Evolutionary conservation across 192 early-diverging fungal species (phyloP), one percentile per base, ranked within the genome.

Genomic region (Spizellomyces punctatus): DNA sequence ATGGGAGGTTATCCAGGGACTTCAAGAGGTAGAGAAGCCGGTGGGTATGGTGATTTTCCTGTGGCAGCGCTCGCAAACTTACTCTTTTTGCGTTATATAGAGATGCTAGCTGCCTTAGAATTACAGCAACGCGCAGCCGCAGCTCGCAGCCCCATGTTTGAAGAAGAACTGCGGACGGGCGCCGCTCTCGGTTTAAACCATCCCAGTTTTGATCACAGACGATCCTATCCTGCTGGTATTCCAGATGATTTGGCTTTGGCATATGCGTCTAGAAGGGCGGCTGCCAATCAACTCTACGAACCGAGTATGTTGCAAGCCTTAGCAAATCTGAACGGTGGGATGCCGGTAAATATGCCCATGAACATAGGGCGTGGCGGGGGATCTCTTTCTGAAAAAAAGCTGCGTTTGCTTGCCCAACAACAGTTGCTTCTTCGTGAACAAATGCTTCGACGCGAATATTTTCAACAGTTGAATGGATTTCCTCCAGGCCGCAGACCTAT

Each of bases 391-490:
- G 69, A 76, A 5, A 75, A 83, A 58, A 69, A 74, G 58, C 36
- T 77, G 44, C 71, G 67, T 14, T 69, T 80, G 47, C 74, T 77
- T 14, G 74, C 69, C 44, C 76, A 78, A 47, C 74, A 81, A 55
- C 69, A 77, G 65, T 17, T 57, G 64, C 50, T 80, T 3, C 43
- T 77, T 27, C 76, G 69, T 42, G 75, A 78, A 46, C 74, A 77
- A 46, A 71, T 76, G 50, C 56, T 75, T 12, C 76, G 69, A 14
- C 65, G 74, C 10, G 78, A 79, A 55, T 79, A 77, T 22, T 46
- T 78, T 9, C 50, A 54, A 63, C 72, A 78, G 46, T 27, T 78
- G 14, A 69, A 73, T 52, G 67, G 72, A 10, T 42, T 46, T 49
- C 52, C 27, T 19, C 58, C 66, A n/a, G 46, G 48, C 19, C 44